Evolutionary conservation across 768 basidiomycete species (phyloP), one percentile per base, ranked within the genome.

Genomic region (Lentinula sp.): DNA sequence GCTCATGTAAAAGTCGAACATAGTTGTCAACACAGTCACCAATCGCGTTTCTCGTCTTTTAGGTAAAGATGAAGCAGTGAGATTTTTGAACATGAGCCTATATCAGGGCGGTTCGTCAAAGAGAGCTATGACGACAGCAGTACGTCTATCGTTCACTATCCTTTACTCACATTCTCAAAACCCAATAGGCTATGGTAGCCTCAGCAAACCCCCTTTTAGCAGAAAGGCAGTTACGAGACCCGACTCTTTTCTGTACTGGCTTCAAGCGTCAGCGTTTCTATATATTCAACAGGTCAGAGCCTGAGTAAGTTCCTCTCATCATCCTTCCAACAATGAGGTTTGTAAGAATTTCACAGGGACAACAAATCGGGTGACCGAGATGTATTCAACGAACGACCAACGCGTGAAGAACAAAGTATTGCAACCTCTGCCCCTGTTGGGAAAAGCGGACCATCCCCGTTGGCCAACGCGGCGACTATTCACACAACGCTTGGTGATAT

Each of bases 401-500:
- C 96, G 1, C 84, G 95, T 55, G 97, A 98, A 70, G 97, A 99
- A 69, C 95, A 94, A 71, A 89, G 85, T 34, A 84, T 95, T 52
- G 94, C 94, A 3, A 73, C 87, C 7, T 78, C 89, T 1, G 78
- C 83, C 3, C 74, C 81, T 15, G 71, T 74, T 1, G 72, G 79
- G 63, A 75, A 74, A 66, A 71, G 76, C 60, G 83, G 86, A 1
- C 86, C 87, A 6, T 88, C 91, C 1, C 85, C 86, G 0, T 73
- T 93, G 35, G 90, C 93, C 23, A 84, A 86, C 62, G 77, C 84
- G 8, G 93, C 92, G 8, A 92, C 91, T 18, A 95, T 99, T 57
- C 97, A 99, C 74, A 98, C 96, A 16, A 96, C 93, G 3, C 78
- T 90, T 67, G 97, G 97, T 18, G 97, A 99, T 73, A 95, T 99